Evolutionary conservation across 1,139 yeast genomes (phyloP).

Genomic region (Yamadazyma friedrichii): DNA sequence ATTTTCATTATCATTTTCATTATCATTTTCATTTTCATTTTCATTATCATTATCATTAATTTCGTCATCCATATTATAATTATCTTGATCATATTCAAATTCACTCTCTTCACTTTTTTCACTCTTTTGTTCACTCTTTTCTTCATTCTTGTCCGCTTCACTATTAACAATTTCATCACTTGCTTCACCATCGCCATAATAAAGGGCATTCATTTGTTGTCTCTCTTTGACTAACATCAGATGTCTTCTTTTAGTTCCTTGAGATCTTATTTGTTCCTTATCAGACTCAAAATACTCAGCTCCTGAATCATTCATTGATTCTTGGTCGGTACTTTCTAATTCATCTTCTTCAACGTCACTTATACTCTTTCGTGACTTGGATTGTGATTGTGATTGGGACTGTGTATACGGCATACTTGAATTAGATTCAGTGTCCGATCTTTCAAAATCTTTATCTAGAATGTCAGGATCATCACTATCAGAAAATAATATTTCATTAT

Average conservation of each 20-base stretch:
- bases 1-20: no score
- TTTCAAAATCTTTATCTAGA: slow-evolving; percentile 3
- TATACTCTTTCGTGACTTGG: no score
- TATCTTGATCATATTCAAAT: background rate
- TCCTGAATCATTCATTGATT: slow-evolving; percentile 7
- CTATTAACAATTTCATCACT: background rate
- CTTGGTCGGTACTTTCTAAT: slow-evolving; percentile 5
- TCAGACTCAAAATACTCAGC: slow-evolving; percentile 5
- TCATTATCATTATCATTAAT: background rate
- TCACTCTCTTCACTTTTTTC: background rate
- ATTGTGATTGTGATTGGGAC: slow-evolving; percentile 3
- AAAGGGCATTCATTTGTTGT: slow-evolving; percentile 8
- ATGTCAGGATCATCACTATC: slow-evolving; percentile 2
- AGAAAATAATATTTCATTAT: slow-evolving; percentile 1
- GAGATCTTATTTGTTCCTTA: background rate
- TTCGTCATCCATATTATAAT: background rate
- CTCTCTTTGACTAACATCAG: slow-evolving; percentile 6
- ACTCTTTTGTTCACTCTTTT: background rate
- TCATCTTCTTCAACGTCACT: background rate
- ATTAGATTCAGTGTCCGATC: background rate
- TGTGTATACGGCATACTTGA: slow-evolving; percentile 1
- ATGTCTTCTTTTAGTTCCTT: background rate
- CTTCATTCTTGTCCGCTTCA: background rate
- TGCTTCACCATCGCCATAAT: slow-evolving; percentile 4
- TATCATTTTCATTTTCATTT: background rate